These are phyloP conservation scores for Hypoxylon cercidicola DNA, from an alignment of 495 filamentous ascomycete species.

Conservation along the genomic window DNA sequence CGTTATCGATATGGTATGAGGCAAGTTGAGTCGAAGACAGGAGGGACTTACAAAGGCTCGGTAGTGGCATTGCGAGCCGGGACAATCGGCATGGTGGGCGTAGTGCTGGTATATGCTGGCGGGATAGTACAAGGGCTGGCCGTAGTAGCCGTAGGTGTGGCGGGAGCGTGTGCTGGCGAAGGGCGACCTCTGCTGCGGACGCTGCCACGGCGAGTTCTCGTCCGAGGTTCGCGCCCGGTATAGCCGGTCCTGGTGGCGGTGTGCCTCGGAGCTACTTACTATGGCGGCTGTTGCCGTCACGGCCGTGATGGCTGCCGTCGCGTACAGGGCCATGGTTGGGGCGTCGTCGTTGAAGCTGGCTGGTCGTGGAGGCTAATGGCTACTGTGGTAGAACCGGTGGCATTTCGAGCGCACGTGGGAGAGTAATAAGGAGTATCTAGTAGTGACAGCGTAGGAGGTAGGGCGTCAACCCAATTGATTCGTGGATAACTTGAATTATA, in stretches of 20 bases:
- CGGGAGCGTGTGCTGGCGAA: conserved; percentile 20
- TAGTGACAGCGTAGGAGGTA: no score
- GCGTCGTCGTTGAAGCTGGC: background rate
- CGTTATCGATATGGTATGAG: background rate
- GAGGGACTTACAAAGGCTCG: conserved; percentile 37
- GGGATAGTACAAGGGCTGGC: conserved; percentile 26
- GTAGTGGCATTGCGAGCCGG: conserved; percentile 36
- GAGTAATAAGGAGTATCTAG: no score
- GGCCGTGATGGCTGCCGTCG: conserved; percentile 24
- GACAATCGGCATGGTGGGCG: conserved; percentile 21
- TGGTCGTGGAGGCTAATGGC: background rate
- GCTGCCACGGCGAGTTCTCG: conserved; percentile 29
- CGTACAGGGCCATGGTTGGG: conserved; percentile 24
- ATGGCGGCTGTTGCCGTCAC: conserved; percentile 29
- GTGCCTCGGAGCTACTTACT: conserved; percentile 14
- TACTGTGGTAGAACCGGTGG: background rate
- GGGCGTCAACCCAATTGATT: no score
- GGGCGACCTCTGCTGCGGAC: conserved; percentile 4
- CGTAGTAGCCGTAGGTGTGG: conserved; percentile 17
- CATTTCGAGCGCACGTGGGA: conserved; percentile 9
- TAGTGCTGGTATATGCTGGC: conserved; percentile 29
- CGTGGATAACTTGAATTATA: no score
- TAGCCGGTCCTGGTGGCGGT: conserved; percentile 18
- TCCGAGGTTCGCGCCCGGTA: conserved; percentile 7
- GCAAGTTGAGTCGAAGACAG: background rate